phyloP scores from a whole-genome alignment of 1,284 basidiomycete species.

The Meira miltonrushii region DNA sequence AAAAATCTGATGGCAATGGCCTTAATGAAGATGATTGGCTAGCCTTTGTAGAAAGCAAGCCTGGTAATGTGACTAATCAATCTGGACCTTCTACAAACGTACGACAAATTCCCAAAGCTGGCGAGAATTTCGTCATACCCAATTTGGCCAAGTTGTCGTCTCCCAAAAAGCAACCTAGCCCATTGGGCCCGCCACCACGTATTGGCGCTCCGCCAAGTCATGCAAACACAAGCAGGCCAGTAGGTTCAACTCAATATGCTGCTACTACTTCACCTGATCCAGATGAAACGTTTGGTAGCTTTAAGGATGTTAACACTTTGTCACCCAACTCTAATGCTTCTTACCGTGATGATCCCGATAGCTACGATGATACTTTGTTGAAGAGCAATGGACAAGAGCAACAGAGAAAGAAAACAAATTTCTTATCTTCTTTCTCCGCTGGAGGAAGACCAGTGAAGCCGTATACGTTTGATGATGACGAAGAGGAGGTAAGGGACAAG shows the following conservation, averaged over 20 bases:
- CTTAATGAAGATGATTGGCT: not conserved
- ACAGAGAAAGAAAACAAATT: not conserved
- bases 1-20: not conserved
- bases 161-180: not conserved
- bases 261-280: not conserved
- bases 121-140: not conserved
- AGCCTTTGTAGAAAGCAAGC: not conserved
- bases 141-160: not conserved
- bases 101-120: not conserved
- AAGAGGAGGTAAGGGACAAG: not conserved
- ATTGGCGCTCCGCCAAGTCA: not conserved
- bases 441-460: not conserved
- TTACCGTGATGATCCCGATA: not conserved
- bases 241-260: not conserved
- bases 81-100: not conserved
- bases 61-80: not conserved
- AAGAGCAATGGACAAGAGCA: not conserved
- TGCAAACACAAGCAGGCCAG: not conserved
- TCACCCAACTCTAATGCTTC: not conserved
- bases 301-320: not conserved
- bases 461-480: constrained; percentile 1
- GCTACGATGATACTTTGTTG: not conserved
- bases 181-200: not conserved
- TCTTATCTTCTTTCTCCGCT: not conserved
- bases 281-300: not conserved